A percentile compares a stretch with the other conserved stretches of the same genome.
phyloP scores from a whole-genome alignment of 257 asterid genomes.

The Fraxinus pennsylvanica region DNA sequence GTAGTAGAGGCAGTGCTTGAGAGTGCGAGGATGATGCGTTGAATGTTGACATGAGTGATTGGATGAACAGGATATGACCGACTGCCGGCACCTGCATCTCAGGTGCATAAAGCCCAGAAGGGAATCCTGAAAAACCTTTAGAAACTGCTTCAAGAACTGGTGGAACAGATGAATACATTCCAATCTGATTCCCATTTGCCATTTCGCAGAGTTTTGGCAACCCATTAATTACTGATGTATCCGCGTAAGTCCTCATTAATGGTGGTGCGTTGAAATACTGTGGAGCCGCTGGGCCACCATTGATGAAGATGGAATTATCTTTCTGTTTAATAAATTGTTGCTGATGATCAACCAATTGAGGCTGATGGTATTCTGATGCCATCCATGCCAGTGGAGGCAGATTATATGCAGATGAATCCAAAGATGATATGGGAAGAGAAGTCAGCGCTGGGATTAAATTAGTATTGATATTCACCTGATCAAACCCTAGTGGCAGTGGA shows the following conservation, averaged over 20 bases:
- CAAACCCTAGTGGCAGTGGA: slow-evolving; percentile 10
- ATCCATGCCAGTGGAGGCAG: not conserved
- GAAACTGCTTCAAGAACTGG: not conserved
- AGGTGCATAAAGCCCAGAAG: slow-evolving; percentile 10
- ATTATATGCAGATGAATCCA: slow-evolving; percentile 28
- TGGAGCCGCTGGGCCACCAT: not conserved
- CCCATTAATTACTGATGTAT: not conserved
- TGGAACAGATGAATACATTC: not conserved
- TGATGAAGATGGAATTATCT: not conserved
- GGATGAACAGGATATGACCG: slow-evolving; percentile 8
- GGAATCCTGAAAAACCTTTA: not conserved
- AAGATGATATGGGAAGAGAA: not conserved
- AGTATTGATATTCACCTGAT: not conserved
- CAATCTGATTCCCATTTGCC: not conserved
- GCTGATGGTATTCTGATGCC: slow-evolving; percentile 15
- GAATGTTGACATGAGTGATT: slow-evolving; percentile 9
- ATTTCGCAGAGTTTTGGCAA: slow-evolving; percentile 18
- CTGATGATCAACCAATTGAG: slow-evolving; percentile 11
- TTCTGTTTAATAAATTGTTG: slow-evolving; percentile 7
- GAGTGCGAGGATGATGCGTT: slow-evolving; percentile 7
- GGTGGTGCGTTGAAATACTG: not conserved
- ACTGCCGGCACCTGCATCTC: not conserved
- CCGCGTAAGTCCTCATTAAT: slow-evolving; percentile 15
- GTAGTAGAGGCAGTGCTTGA: not conserved
- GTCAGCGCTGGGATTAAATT: slow-evolving; percentile 9